phyloP scores from a whole-genome alignment of 345 rosid species.

The Pugionium cornutum region DNA sequence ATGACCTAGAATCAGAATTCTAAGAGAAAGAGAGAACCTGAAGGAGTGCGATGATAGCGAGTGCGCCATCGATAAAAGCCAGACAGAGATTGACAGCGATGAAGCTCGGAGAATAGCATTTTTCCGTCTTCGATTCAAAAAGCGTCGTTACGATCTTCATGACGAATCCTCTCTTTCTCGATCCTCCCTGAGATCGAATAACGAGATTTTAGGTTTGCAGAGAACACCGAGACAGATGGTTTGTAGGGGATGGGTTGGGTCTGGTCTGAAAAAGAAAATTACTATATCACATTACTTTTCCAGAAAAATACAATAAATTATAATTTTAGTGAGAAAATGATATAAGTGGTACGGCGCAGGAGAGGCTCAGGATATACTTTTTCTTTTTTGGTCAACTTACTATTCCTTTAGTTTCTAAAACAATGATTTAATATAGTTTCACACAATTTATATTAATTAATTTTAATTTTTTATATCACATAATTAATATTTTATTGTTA shows the following conservation, averaged over 20 bases:
- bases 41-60: conserved; percentile 40
- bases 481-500: too few relatives aligned
- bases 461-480: too few relatives aligned
- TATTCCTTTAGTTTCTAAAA: too few relatives aligned
- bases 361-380: conserved; percentile 3
- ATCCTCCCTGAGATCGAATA: conserved; percentile 37
- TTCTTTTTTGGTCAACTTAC: too few relatives aligned
- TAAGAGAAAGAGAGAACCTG: conserved; percentile 29
- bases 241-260: conserved; percentile 38
- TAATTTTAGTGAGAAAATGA: not conserved
- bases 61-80: conserved; percentile 39
- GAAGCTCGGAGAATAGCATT: conserved; percentile 40
- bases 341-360: conserved; percentile 18
- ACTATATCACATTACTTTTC: conserved; percentile 4
- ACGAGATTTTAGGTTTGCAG: conserved; percentile 39
- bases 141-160: conserved; percentile 27
- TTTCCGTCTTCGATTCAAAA: conserved; percentile 17
- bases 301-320: not conserved
- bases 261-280: conserved; percentile 31
- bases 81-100: conserved; percentile 39
- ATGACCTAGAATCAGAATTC: not conserved
- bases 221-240: conserved; percentile 36
- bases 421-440: too few relatives aligned
- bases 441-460: too few relatives aligned
- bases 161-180: conserved; percentile 5